Conservation (phyloP, 2,329 filamentous ascomycete species). For the Phialemonium atrogriseum region DNA sequence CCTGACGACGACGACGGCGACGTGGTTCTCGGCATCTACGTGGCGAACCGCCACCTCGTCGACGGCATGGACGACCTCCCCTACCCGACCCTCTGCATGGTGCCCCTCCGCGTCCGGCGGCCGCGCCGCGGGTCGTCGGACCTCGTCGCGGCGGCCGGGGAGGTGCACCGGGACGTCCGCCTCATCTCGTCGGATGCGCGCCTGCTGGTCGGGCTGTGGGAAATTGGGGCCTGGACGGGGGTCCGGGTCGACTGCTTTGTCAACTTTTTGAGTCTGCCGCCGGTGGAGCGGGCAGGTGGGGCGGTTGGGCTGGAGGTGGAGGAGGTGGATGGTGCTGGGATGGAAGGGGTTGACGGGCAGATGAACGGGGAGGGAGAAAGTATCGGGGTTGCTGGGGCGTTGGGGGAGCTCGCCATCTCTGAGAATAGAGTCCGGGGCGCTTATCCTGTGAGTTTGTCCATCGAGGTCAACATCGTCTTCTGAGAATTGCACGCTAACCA, state of each 20-base stretch:
- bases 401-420: no score
- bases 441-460: constrained; percentile 22
- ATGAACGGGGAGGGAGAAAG: neutral
- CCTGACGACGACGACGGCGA: constrained; percentile 24
- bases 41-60: constrained; percentile 63
- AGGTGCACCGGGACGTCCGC: constrained; percentile 61
- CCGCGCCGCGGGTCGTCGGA: constrained; percentile 16
- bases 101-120: constrained; percentile 56
- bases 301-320: constrained; percentile 1
- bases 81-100: constrained; percentile 70
- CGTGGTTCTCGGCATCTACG: constrained; percentile 69
- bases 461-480: neutral
- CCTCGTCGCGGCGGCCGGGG: constrained; percentile 42
- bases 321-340: neutral
- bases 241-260: constrained; percentile 64
- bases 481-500: neutral
- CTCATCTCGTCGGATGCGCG: constrained; percentile 48
- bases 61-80: constrained; percentile 36
- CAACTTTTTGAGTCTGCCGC: constrained; percentile 65
- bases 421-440: constrained; percentile 20
- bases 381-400: no score
- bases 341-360: neutral
- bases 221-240: constrained; percentile 70
- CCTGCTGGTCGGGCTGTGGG: constrained; percentile 54
- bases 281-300: neutral